Conservation (phyloP, 164 flowering plant genomes). For the Vitis rotundifolia region DNA sequence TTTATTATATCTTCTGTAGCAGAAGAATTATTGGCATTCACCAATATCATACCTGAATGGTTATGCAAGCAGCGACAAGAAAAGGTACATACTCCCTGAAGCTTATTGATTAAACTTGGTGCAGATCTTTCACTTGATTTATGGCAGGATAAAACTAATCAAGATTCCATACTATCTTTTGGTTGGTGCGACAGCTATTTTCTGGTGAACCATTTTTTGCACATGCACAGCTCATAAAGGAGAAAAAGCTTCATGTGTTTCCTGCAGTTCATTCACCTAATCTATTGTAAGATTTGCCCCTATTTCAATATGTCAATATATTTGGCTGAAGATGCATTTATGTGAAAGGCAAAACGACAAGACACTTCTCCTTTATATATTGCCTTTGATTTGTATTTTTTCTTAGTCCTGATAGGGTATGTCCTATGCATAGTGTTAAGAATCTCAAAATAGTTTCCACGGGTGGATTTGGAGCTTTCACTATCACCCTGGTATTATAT, state of each 20-base stretch:
- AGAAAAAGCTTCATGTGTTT: constrained; percentile 62
- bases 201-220: constrained; percentile 74
- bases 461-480: neutral
- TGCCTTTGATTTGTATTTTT: neutral
- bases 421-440: neutral
- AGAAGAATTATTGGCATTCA: constrained; percentile 67
- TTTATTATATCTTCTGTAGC: constrained; percentile 75
- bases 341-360: neutral
- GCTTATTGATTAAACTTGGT: neutral
- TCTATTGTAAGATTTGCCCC: constrained; percentile 54
- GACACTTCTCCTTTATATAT: neutral
- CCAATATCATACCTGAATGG: constrained; percentile 90
- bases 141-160: neutral
- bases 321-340: neutral
- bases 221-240: constrained; percentile 60
- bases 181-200: constrained; percentile 54
- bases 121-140: neutral
- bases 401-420: neutral
- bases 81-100: constrained; percentile 40
- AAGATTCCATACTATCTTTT: constrained; percentile 10
- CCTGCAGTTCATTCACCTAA: constrained; percentile 62
- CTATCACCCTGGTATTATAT: neutral
- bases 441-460: too few species aligned
- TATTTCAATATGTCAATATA: neutral
- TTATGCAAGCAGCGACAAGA: constrained; percentile 72